A percentile compares a stretch with the other conserved stretches of the same genome.
These are phyloP conservation scores for Plenodomus biglobosus DNA, from an alignment of 2,329 filamentous ascomycete species.

Conservation along the genomic window DNA sequence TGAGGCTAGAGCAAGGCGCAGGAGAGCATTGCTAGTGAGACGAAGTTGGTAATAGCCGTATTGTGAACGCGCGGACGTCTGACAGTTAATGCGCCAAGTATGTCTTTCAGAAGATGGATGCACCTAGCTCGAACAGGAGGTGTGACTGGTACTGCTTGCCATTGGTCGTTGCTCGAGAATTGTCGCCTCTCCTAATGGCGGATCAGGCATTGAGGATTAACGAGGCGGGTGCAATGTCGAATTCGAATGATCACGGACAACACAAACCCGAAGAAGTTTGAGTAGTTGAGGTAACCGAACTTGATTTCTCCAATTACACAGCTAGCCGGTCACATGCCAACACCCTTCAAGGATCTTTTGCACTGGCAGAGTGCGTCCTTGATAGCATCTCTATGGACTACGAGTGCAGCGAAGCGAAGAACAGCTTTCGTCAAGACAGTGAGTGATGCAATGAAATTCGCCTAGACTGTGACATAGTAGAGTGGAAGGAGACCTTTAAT, in stretches of 20 bases:
- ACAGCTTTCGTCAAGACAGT: constrained; percentile 24
- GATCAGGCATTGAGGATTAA: neutral
- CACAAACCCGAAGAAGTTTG: neutral
- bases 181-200: neutral
- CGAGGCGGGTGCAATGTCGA: neutral
- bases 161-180: neutral
- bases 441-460: constrained; percentile 25
- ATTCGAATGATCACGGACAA: neutral
- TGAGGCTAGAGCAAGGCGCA: constrained; percentile 5
- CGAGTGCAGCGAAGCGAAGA: neutral
- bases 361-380: constrained; percentile 33
- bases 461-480: constrained; percentile 26
- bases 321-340: constrained; percentile 23
- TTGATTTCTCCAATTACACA: constrained; percentile 37
- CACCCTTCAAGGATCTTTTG: constrained; percentile 27
- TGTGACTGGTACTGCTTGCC: neutral
- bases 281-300: constrained; percentile 11
- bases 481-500: constrained; percentile 7
- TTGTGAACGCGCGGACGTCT: constrained; percentile 8
- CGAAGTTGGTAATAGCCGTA: constrained; percentile 3
- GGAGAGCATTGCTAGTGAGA: constrained; percentile 2
- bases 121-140: constrained; percentile 3
- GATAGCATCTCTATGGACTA: constrained; percentile 20
- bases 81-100: constrained; percentile 6
- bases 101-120: neutral